Percentiles rank a stretch among this genome's conserved stretches.
Conservation (phyloP, 1,139 yeast species). For the Torulaspora pretoriensis region DNA sequence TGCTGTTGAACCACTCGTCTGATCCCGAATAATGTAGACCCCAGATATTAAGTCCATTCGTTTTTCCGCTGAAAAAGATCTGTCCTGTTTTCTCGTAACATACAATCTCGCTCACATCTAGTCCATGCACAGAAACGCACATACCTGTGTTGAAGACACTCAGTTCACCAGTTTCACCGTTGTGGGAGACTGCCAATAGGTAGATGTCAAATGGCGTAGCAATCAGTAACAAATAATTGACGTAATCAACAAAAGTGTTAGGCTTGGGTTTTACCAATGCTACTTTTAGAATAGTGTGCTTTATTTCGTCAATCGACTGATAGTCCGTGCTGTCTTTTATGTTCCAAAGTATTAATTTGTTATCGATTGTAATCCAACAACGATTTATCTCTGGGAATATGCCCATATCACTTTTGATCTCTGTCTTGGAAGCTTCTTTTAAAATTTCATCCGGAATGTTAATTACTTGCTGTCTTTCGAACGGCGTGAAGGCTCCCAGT, state of each 20-base stretch:
- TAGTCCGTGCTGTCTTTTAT: constrained; percentile 60
- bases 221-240: constrained; percentile 66
- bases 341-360: constrained; percentile 79
- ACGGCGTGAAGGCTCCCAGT: constrained; percentile 59
- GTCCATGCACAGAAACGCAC: constrained; percentile 74
- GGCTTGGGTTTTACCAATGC: constrained; percentile 73
- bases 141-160: constrained; percentile 81
- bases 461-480: constrained; percentile 63
- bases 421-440: constrained; percentile 63
- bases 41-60: constrained; percentile 82
- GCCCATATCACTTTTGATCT: constrained; percentile 74
- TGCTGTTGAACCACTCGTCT: constrained; percentile 83
- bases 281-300: constrained; percentile 73
- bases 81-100: constrained; percentile 66
- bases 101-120: constrained; percentile 62
- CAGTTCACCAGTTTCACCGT: constrained; percentile 47
- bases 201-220: constrained; percentile 80
- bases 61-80: constrained; percentile 73
- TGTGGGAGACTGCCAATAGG: constrained; percentile 66
- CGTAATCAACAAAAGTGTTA: constrained; percentile 73
- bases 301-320: constrained; percentile 76
- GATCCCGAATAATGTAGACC: constrained; percentile 80
- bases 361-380: constrained; percentile 85
- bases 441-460: constrained; percentile 80
- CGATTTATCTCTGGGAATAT: constrained; percentile 75